These are phyloP conservation scores for Colletotrichum sp. DNA, from an alignment of 2,329 filamentous ascomycete genomes.

Conservation along the genomic window DNA sequence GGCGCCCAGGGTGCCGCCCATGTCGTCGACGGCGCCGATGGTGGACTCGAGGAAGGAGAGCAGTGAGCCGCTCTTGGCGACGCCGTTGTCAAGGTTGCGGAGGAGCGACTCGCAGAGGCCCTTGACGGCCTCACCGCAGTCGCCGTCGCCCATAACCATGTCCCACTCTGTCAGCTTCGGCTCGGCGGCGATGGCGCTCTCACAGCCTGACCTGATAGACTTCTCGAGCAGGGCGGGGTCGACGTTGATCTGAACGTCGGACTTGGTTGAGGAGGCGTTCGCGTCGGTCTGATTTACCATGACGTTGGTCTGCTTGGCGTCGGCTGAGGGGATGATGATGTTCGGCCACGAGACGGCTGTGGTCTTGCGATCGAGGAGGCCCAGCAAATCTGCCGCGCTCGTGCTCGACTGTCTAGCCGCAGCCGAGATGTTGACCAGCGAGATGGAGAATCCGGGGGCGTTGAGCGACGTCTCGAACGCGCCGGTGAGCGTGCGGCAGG, in stretches of 20 bases:
- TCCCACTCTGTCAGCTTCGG: constrained; percentile 36
- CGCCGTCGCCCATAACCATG: constrained; percentile 38
- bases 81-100: constrained; percentile 30
- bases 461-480: constrained; percentile 59
- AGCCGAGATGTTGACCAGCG: constrained; percentile 53
- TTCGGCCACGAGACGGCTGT: constrained; percentile 57
- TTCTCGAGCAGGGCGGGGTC: constrained; percentile 30
- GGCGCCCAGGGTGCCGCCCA: constrained; percentile 41
- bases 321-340: not conserved
- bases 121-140: constrained; percentile 34
- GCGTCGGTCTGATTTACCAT: not conserved
- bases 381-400: constrained; percentile 42
- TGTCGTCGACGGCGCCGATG: constrained; percentile 37
- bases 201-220: constrained; percentile 30
- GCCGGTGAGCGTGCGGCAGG: constrained; percentile 50
- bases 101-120: constrained; percentile 31
- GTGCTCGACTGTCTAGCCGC: constrained; percentile 30
- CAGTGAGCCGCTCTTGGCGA: constrained; percentile 34
- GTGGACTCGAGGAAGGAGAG: constrained; percentile 31
- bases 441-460: constrained; percentile 61
- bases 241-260: constrained; percentile 21
- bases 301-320: not conserved
- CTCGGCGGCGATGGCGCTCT: constrained; percentile 38
- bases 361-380: constrained; percentile 54
- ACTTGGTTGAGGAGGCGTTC: not conserved